Evolutionary conservation across 805 yeast genomes (phyloP), one percentile per base, ranked within the genome.

Genomic region (Blastobotrys robertii): DNA sequence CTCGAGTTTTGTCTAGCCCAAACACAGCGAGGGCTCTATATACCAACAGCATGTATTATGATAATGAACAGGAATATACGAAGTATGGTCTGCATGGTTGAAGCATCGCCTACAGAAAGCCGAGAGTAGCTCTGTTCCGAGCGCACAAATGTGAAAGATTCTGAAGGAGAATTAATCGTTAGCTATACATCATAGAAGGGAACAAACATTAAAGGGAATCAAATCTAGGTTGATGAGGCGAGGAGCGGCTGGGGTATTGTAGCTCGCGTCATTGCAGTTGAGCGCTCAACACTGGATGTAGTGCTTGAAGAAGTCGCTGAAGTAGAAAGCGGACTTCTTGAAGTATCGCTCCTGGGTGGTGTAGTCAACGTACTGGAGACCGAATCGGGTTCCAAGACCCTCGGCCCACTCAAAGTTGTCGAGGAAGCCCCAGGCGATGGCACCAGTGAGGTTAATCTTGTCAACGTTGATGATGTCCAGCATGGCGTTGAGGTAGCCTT

Each of bases 81-180:
- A 19, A n/a, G n/a, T n/a, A n/a, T n/a, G n/a, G n/a, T n/a, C n/a
- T n/a, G n/a, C n/a, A n/a, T n/a, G n/a, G n/a, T n/a, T n/a, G n/a
- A n/a, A n/a, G n/a, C n/a, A n/a, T n/a, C n/a, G n/a, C n/a, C n/a
- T n/a, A n/a, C n/a, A n/a, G n/a, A n/a, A n/a, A n/a, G n/a, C n/a
- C n/a, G n/a, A n/a, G n/a, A n/a, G n/a, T n/a, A n/a, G n/a, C n/a
- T n/a, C n/a, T n/a, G n/a, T n/a, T n/a, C n/a, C n/a, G n/a, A n/a
- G n/a, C n/a, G n/a, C n/a, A n/a, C n/a, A n/a, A n/a, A n/a, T n/a
- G n/a, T n/a, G n/a, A n/a, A n/a, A n/a, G n/a, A n/a, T n/a, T n/a
- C 83, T 71, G 75, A 76, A 34, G 74, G 79, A 25, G 60, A 60
- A 47, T 72, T 68, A 45, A 74, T 19, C 25, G 25, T 19, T 19